Base-by-base conservation (phyloP, 2,329 filamentous ascomycete genomes). In the Aspergillus latus region DNA sequence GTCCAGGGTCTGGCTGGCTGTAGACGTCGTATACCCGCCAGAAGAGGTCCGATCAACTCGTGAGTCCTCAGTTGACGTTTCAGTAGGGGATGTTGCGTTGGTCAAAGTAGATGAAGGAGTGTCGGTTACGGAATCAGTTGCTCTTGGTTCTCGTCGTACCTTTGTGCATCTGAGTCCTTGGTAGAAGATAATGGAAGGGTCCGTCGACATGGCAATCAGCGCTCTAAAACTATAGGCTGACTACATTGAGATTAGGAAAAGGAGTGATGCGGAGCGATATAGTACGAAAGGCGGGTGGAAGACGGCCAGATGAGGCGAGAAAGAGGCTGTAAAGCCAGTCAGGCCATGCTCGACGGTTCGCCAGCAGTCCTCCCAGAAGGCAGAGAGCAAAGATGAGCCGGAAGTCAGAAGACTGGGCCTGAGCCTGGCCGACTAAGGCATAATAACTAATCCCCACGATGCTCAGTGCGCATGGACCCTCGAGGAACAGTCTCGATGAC, bases 161-260 rank as follows among this genome's bases (percentile, higher is more conserved):
- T 64, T 66, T 39, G 64, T 66, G 52, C 65, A 69, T 61, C 62
- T 59, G 44, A 62, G 59, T 37, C 65, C 63, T 39, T 63, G 63
- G 48, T 61, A 58, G 16, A 62, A 62, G 49, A 64, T 58, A 30
- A 67, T 58, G 4, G 62, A 65, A 45, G 57, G 62, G 59, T 57
- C 60, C 32, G 65, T 59, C 49, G 62, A 62, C 65, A 70, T 69
- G 56, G 64, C 64, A 62, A 52, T 26, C 40, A 36, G 44, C 21
- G 43, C 13, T 56, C 40, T 49, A 43, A 52, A 48, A 21, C 32
- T 26, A n/a, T 9, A 21, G 55, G 39, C 39, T 21, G 39, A 42
- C 39, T 5, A 42, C 34, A 37, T 37, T 37, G 34, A 13, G 34
- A 13, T 37, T 9, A 37, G 34, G 11, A 9, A 13, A 37, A 37